Conservation (phyloP, 305 asterid species). For the Plantago coronopus region DNA sequence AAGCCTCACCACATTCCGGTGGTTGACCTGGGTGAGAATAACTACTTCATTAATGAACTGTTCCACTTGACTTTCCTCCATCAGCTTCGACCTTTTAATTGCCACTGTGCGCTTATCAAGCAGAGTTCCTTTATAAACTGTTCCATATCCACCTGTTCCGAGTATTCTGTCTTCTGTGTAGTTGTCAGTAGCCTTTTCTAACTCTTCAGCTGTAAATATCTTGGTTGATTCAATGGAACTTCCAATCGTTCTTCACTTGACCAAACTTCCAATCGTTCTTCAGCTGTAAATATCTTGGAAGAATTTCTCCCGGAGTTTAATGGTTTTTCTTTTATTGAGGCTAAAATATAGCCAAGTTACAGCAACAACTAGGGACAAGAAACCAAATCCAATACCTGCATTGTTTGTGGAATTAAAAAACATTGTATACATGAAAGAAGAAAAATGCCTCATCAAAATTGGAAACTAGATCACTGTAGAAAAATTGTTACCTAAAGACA, state of each 20-base stretch:
- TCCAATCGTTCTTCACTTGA: slow-evolving; percentile 49
- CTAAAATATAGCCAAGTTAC: slow-evolving; percentile 48
- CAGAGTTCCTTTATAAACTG: slow-evolving; percentile 49
- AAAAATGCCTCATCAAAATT: neutral
- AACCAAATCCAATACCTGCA: slow-evolving; percentile 67
- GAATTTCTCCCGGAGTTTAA: slow-evolving; percentile 47
- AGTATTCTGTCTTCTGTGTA: too few species aligned
- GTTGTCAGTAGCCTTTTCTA: slow-evolving; percentile 49
- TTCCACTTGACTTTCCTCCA: slow-evolving; percentile 10
- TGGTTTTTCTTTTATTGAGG: slow-evolving; percentile 45
- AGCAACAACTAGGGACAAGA: slow-evolving; percentile 41
- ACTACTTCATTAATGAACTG: too few species aligned
- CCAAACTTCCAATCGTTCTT: slow-evolving; percentile 61
- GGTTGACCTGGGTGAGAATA: too few species aligned
- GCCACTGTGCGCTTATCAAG: slow-evolving; percentile 48
- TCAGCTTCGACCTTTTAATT: slow-evolving; percentile 18
- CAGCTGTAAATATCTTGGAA: too few species aligned
- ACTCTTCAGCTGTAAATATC: slow-evolving; percentile 50
- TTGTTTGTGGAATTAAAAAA: neutral
- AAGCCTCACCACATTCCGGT: too few species aligned
- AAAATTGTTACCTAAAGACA: slow-evolving; percentile 53
- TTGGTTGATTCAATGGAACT: slow-evolving; percentile 39
- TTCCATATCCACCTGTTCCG: slow-evolving; percentile 57
- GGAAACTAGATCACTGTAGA: neutral
- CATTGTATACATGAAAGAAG: neutral